Evolutionary conservation across 208 protist genomes (phyloP), one percentile per base, ranked within the genome.

Genomic region (Trypanosoma vivax): DNA sequence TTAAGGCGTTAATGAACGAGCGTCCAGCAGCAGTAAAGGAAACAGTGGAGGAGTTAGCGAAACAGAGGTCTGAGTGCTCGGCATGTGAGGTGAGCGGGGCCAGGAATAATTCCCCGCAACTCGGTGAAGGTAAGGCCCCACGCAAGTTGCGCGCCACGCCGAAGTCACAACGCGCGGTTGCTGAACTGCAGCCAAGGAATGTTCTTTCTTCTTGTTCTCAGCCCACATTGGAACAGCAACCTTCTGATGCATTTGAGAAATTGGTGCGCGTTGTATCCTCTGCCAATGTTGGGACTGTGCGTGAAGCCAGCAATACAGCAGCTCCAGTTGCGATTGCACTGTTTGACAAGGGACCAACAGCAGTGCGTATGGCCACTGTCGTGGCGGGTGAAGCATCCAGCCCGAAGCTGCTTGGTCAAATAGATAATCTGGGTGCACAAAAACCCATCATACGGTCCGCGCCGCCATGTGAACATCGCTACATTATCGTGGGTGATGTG

Each of bases 401-500:
- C 47, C 71, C 78, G 21, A 73, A 68, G 21, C 62, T 72, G 34
- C 45, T 76, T 48, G 71, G 72, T 27, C 62, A 34, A 10, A 77
- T 84, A 30, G 82, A 90, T 70, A 90, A 93, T 58, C 25, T 73
- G 25, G 65, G 70, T 19, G 77, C 74, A 18, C 41, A 60, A 27
- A 66, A 56, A 30, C 79, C 82, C 9, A 76, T 88, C 43, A 83
- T 93, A 43, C 78, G 86, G 34, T 78, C 75, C 0, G 66, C 75
- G 2, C 70, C 79, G 1, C 30, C 56, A 33, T 70, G 83, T 28
- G 34, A 57, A 2, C 31, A 59, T 14, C 75, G 86, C 25, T 83
- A 87, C 71, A 89, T 95, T 43, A 68, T 95, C 23, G 74, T 96
- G 6, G 87, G 90, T 34, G 90, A 95, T 68, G 65, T 93, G n/a